Evolutionary conservation across 2,329 filamentous ascomycete species (phyloP).

Genomic region (Akanthomyces uredinophilus): DNA sequence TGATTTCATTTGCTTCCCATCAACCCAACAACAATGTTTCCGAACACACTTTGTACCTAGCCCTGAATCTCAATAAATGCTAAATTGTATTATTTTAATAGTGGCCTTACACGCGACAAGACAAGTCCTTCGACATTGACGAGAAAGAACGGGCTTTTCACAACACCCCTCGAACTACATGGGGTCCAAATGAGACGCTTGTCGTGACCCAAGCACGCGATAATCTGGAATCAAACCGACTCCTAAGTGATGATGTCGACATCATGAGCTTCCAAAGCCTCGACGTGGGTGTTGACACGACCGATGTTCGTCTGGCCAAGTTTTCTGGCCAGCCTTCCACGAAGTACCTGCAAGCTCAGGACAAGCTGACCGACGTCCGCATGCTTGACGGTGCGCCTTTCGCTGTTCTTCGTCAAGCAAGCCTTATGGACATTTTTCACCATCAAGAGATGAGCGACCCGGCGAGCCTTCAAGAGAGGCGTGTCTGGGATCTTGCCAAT

Average conservation of each 20-base stretch:
- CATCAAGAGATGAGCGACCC: constrained; percentile 37
- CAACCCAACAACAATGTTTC: constrained; percentile 7
- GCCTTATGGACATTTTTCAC: constrained; percentile 36
- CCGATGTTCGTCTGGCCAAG: constrained; percentile 60
- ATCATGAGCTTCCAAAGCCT: constrained; percentile 31
- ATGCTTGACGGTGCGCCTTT: constrained; percentile 55
- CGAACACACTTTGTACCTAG: constrained; percentile 27
- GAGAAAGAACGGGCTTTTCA: constrained; percentile 64
- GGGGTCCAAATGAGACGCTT: constrained; percentile 70
- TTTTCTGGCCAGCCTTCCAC: constrained; percentile 57
- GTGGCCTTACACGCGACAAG: constrained; percentile 82
- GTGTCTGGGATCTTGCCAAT: constrained; percentile 80
- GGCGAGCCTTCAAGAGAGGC: constrained; percentile 58
- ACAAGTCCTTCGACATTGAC: constrained; percentile 63
- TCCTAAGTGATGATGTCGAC: constrained; percentile 23
- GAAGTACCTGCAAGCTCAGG: constrained; percentile 50
- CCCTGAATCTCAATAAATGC: constrained; percentile 32
- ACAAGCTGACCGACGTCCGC: constrained; percentile 49
- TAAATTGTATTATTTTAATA: constrained; percentile 49
- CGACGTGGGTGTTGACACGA: constrained; percentile 57
- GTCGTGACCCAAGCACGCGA: constrained; percentile 46
- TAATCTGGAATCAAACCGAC: constrained; percentile 36
- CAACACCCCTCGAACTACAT: constrained; percentile 69
- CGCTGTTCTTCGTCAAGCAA: constrained; percentile 40
- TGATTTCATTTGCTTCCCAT: constrained; percentile 24